Percentiles rank a stretch among this genome's conserved stretches.
These are phyloP conservation scores for Friedmanniomyces simplex DNA, from an alignment of 495 filamentous ascomycete species.

Conservation along the genomic window DNA sequence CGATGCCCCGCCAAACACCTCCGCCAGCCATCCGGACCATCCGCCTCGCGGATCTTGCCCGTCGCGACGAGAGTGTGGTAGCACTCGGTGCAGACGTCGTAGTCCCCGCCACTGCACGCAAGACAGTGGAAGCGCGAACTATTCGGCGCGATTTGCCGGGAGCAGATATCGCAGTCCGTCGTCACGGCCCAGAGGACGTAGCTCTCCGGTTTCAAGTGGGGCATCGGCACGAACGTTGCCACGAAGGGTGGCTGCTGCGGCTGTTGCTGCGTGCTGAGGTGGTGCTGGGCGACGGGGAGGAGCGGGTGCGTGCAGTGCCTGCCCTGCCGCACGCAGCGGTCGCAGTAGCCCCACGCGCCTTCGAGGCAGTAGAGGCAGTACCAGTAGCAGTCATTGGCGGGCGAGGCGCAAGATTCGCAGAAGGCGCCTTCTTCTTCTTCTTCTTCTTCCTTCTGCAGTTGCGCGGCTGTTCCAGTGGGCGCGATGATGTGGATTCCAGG, in stretches of 20 bases:
- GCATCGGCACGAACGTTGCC: constrained; percentile 20
- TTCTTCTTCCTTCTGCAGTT: too few relatives aligned
- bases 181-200: constrained; percentile 51
- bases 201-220: constrained; percentile 24
- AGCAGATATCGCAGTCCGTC: constrained; percentile 67
- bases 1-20: constrained; percentile 69
- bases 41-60: constrained; percentile 55
- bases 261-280: constrained; percentile 13
- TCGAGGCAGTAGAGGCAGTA: constrained; percentile 74
- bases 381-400: constrained; percentile 73
- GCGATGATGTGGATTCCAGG: too few relatives aligned
- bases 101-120: constrained; percentile 60
- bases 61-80: constrained; percentile 54
- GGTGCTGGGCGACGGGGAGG: constrained; percentile 48
- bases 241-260: too few relatives aligned
- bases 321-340: constrained; percentile 66
- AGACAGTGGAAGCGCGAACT: constrained; percentile 66
- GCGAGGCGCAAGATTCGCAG: constrained; percentile 61
- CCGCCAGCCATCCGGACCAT: constrained; percentile 70
- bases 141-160: constrained; percentile 54
- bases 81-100: constrained; percentile 71
- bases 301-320: constrained; percentile 67
- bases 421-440: constrained; percentile 77
- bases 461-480: too few relatives aligned
- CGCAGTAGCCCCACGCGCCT: constrained; percentile 88